Evolutionary conservation across 768 basidiomycete species (phyloP), one percentile per base, ranked within the genome.

Genomic region (Melanogaster broomeanus): DNA sequence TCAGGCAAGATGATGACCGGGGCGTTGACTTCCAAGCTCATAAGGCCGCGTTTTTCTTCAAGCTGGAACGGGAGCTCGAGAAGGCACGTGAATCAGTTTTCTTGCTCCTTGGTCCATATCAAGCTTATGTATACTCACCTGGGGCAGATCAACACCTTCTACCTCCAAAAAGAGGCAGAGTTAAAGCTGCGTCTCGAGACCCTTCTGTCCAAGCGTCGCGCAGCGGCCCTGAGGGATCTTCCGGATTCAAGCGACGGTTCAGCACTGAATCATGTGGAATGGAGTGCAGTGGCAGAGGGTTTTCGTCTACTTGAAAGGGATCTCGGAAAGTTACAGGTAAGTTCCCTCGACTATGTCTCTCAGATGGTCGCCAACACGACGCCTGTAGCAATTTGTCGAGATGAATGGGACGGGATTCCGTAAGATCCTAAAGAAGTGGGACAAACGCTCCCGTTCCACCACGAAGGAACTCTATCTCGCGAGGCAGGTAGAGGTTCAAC

Each of bases 41-140:
- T 75, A 93, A 95, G 65, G 91, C 95, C 4, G 93, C 93, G 2
- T 99, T 98, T 77, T 98, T 99, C 77, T 98, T 97, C 81, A 98
- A 95, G 68, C 82, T 99, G 1, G 95, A 98, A 68, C 82, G 96
- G 19, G 97, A 99, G 70, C 76, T 98, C 19, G 97, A 98, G 73
- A 99, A 98, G 84, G 96, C 89, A 59, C 57, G 76, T 58, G 33
- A 30, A 47, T 37, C 42, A 37, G 24, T 25, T 37, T n/a, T 51
- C 51, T 22, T 39, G 34, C 34, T 51, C 56, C 5, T 21, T 38
- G 39, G 42, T 44, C 46, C 41, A 40, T 34, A 31, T 45, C 48
- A 53, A 27, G 38, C 46, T 52, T 19, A 56, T 35, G 9, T 10
- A 33, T 33, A 28, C 30, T 27, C 33, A 30, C 37, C 48, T 61